Percentiles rank a stretch among this genome's conserved stretches.
These are phyloP conservation scores for Aspergillus tanneri DNA, from an alignment of 2,329 filamentous ascomycete genomes.

Conservation along the genomic window DNA sequence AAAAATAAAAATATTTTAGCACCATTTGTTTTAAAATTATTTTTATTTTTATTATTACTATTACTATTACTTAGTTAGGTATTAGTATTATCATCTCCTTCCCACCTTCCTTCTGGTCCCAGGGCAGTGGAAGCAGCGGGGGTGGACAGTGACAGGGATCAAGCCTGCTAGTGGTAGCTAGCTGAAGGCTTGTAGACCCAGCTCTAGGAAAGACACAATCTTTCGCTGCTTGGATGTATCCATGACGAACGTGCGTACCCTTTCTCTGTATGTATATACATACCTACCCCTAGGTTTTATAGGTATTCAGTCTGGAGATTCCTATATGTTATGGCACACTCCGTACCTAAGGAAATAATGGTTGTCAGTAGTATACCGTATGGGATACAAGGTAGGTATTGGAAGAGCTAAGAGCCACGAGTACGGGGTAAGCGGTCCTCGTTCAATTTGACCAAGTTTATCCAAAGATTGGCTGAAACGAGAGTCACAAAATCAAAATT, in stretches of 20 bases:
- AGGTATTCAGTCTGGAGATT: too few relatives aligned
- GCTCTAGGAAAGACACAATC: constrained; percentile 5
- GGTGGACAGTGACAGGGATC: constrained; percentile 23
- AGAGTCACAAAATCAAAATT: constrained; percentile 8
- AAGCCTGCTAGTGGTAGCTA: constrained; percentile 14
- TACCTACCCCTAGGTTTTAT: too few relatives aligned
- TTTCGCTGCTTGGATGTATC: neutral
- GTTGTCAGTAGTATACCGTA: too few relatives aligned
- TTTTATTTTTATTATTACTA: neutral
- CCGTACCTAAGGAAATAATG: too few relatives aligned
- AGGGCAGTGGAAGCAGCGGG: constrained; percentile 30
- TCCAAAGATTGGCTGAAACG: neutral
- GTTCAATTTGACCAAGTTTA: too few relatives aligned
- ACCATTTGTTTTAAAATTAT: neutral
- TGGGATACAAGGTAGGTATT: too few relatives aligned
- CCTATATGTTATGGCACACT: too few relatives aligned
- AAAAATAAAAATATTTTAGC: neutral
- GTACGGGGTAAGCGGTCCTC: too few relatives aligned
- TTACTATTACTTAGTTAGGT: neutral
- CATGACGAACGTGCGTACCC: constrained; percentile 8
- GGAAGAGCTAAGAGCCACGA: too few relatives aligned
- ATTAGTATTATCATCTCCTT: constrained; percentile 10
- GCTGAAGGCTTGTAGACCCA: constrained; percentile 16
- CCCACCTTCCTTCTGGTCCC: constrained; percentile 19
- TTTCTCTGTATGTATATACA: too few relatives aligned